Percentiles rank a stretch among this genome's conserved stretches.
phyloP scores from a whole-genome alignment of 2,329 filamentous ascomycete genomes.

The Rutstroemia sp. region DNA sequence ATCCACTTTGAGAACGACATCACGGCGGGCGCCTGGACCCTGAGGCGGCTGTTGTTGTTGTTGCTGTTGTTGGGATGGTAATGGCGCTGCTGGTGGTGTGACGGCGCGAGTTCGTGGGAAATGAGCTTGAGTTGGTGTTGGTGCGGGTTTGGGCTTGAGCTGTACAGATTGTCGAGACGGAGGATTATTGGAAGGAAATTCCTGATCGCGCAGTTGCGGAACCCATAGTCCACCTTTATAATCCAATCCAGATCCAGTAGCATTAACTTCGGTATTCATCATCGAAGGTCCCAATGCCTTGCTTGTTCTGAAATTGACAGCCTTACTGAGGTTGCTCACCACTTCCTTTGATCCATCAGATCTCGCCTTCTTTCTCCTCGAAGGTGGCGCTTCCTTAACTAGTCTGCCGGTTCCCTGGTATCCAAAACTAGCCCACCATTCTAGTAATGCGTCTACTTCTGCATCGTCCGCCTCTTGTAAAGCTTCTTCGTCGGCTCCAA shows the following conservation, averaged over 20 bases:
- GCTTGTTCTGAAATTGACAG: background rate
- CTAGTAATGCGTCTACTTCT: slow-evolving; percentile 17
- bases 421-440: slow-evolving; percentile 21
- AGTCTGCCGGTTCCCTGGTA: slow-evolving; percentile 16
- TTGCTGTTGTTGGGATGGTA: background rate
- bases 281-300: background rate
- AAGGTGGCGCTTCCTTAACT: slow-evolving; percentile 5
- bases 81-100: background rate
- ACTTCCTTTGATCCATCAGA: background rate
- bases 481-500: slow-evolving; percentile 9
- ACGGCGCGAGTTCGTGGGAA: background rate
- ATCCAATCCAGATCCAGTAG: background rate
- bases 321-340: background rate
- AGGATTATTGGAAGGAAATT: background rate
- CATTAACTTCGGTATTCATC: background rate
- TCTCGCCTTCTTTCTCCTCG: slow-evolving; percentile 2
- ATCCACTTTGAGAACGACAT: background rate
- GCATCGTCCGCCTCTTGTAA: slow-evolving; percentile 16
- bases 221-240: background rate
- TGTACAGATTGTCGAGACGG: background rate
- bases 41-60: background rate
- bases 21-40: background rate
- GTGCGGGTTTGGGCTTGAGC: background rate
- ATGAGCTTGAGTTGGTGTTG: background rate
- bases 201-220: background rate